Evolutionary conservation across 2,329 filamentous ascomycete genomes (phyloP).

Genomic region (Knoxdaviesia proteae): DNA sequence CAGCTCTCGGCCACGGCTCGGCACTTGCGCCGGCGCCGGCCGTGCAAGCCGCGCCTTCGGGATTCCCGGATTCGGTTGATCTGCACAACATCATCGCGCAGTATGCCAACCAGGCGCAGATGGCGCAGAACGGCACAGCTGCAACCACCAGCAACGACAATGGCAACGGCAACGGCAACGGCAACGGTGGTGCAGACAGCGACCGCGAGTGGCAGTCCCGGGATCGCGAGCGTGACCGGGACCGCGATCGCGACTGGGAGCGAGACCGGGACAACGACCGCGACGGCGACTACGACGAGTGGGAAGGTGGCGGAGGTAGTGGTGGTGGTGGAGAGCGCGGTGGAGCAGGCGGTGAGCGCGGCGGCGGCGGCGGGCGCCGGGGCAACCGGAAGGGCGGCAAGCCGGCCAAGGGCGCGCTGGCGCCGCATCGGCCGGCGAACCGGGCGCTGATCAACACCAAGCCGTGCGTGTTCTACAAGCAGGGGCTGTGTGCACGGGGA

Average conservation of each 20-base stretch:
- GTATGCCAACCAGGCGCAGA: neutral
- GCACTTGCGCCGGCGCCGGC: conserved; percentile 7
- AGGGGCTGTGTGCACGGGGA: conserved; percentile 52
- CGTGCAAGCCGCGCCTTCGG: conserved; percentile 4
- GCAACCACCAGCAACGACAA: conserved; percentile 10
- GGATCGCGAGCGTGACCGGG: conserved; percentile 5
- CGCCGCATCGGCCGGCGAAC: conserved; percentile 25
- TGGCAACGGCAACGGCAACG: conserved; percentile 1
- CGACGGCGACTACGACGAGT: conserved; percentile 11
- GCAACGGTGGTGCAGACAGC: neutral
- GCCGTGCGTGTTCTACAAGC: conserved; percentile 47
- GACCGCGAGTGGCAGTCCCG: neutral
- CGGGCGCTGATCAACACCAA: conserved; percentile 42
- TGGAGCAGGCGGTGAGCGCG: conserved; percentile 8
- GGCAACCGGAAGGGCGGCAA: conserved; percentile 15
- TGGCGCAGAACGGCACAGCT: neutral
- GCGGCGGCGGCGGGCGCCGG: conserved; percentile 7
- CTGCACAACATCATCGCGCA: no score
- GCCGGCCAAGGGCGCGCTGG: conserved; percentile 19
- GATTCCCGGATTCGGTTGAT: no score
- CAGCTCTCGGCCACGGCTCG: conserved; percentile 18
- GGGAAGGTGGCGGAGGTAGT: conserved; percentile 8
- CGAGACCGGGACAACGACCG: conserved; percentile 11
- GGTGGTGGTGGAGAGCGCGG: neutral
- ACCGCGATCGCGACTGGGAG: conserved; percentile 10